Conservation (phyloP, 75 land plant genomes). For the Isoetes taiwanensis region DNA sequence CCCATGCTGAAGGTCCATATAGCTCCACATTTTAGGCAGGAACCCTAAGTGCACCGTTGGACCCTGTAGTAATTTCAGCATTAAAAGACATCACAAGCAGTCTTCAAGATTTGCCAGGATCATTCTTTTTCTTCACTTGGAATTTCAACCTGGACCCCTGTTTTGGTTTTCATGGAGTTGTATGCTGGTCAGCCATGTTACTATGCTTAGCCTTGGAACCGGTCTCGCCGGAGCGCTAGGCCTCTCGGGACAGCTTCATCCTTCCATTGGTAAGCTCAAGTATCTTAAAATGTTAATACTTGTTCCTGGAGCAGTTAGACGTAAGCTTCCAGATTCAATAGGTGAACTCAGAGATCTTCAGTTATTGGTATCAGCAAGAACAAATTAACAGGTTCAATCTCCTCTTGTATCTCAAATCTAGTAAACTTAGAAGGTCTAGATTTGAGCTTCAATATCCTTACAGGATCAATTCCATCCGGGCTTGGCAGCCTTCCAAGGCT, state of each 20-base stretch:
- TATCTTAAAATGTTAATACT: constrained; percentile 32
- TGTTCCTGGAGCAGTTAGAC: constrained; percentile 47
- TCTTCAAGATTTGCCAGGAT: constrained; percentile 25
- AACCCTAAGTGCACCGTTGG: no score
- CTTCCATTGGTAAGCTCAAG: constrained; percentile 34
- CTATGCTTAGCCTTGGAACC: constrained; percentile 42
- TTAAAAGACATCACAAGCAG: constrained; percentile 13
- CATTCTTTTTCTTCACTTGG: constrained; percentile 42
- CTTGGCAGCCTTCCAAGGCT: constrained; percentile 30
- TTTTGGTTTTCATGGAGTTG: constrained; percentile 33
- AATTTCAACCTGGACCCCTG: constrained; percentile 55
- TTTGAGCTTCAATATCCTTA: constrained; percentile 44
- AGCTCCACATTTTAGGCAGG: no score
- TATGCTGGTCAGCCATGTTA: constrained; percentile 29
- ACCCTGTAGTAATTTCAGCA: constrained; percentile 15
- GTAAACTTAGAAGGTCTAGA: constrained; percentile 37
- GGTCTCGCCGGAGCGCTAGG: constrained; percentile 54
- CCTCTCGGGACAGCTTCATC: constrained; percentile 34
- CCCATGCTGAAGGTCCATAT: no score
- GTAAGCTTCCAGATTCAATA: constrained; percentile 1
- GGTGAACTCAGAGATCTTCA: constrained; percentile 1
- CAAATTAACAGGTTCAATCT: neutral
- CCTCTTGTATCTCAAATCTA: constrained; percentile 29
- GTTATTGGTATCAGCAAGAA: constrained; percentile 2
- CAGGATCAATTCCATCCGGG: constrained; percentile 33